phyloP scores from a whole-genome alignment of 169 alveolate genomes.

The Cryptosporidium sp. region DNA sequence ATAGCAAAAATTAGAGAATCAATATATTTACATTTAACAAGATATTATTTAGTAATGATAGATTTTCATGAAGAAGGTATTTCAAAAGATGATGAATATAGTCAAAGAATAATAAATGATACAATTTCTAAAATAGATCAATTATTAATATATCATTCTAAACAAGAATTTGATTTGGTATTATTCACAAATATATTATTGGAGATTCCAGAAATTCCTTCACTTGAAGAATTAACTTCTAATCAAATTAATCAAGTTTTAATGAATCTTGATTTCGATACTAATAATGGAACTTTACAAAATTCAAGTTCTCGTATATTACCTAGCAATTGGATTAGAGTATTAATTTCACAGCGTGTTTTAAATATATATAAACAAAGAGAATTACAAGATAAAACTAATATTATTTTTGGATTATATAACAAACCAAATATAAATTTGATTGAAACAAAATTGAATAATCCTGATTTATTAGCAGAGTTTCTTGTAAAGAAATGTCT shows the following conservation, averaged over 20 bases:
- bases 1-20: neutral
- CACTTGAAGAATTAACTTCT: constrained; percentile 1
- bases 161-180: constrained; percentile 15
- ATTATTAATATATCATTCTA: neutral
- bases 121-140: constrained; percentile 3
- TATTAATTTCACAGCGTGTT: constrained; percentile 14
- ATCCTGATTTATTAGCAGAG: constrained; percentile 35
- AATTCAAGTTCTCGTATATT: neutral
- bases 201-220: constrained; percentile 55
- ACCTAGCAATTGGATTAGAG: constrained; percentile 14
- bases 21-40: constrained; percentile 13
- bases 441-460: neutral
- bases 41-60: constrained; percentile 16
- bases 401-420: neutral
- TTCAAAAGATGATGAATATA: constrained; percentile 5
- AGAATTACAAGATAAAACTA: neutral
- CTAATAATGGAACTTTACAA: neutral
- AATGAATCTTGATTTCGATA: constrained; percentile 1
- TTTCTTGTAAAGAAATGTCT: constrained; percentile 49
- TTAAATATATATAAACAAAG: constrained; percentile 23
- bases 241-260: constrained; percentile 1
- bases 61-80: constrained; percentile 1
- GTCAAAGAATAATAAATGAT: neutral
- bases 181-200: constrained; percentile 24
- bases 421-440: neutral